Conservation (phyloP, 108 stramenopile species). For the Nitzschia sp. region DNA sequence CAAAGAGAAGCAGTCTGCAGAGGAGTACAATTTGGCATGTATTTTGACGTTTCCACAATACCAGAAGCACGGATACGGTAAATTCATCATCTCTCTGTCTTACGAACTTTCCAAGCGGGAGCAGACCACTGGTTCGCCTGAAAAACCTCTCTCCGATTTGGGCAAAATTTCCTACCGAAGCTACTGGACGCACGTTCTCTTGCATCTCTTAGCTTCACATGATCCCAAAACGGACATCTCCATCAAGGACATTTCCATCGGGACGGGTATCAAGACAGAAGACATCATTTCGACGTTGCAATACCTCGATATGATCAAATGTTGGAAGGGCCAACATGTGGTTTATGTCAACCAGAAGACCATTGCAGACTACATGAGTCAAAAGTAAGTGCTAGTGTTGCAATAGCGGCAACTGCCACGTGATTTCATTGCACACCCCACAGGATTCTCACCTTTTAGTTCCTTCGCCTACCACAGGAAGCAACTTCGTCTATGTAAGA, state of each 20-base stretch:
- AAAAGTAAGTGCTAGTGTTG: slow-evolving; percentile 49
- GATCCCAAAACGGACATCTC: slow-evolving; percentile 58
- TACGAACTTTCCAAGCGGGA: slow-evolving; percentile 93
- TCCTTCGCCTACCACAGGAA: slow-evolving; percentile 34
- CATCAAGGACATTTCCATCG: slow-evolving; percentile 80
- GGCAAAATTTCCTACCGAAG: slow-evolving; percentile 93
- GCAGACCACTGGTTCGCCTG: slow-evolving; percentile 91
- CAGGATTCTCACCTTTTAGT: not conserved
- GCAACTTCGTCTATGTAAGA: slow-evolving; percentile 65
- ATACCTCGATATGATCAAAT: slow-evolving; percentile 90
- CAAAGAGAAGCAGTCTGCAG: slow-evolving; percentile 88
- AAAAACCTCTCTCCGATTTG: slow-evolving; percentile 96
- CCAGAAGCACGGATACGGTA: slow-evolving; percentile 97
- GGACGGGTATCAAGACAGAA: slow-evolving; percentile 93
- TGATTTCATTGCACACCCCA: not conserved
- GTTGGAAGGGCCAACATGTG: slow-evolving; percentile 99
- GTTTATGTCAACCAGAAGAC: slow-evolving; percentile 80
- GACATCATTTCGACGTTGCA: slow-evolving; percentile 97
- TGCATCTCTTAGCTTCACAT: slow-evolving; percentile 55
- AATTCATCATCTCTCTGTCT: slow-evolving; percentile 94
- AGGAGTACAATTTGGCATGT: slow-evolving; percentile 98
- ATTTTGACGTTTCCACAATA: slow-evolving; percentile 98
- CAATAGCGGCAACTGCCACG: not conserved
- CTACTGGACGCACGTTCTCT: slow-evolving; percentile 88
- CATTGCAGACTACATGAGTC: slow-evolving; percentile 69